A percentile compares a stretch with the other conserved stretches of the same genome.
These are phyloP conservation scores for Phaseolus lunatus DNA, from an alignment of 306 rosid species.

Conservation along the genomic window DNA sequence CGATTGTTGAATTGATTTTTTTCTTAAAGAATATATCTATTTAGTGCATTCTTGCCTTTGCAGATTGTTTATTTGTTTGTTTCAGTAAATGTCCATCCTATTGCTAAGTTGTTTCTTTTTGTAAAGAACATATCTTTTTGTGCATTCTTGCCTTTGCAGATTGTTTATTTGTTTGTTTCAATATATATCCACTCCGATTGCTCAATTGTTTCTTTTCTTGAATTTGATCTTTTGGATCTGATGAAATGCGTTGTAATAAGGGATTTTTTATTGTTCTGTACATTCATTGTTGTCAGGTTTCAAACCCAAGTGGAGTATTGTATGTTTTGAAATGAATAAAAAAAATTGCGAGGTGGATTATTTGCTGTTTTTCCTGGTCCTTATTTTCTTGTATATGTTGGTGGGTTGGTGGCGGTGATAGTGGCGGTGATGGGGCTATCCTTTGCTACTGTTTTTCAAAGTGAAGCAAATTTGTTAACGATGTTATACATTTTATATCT, in stretches of 20 bases:
- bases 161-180: neutral
- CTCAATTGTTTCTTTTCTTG: slow-evolving; percentile 37
- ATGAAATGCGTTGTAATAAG: slow-evolving; percentile 10
- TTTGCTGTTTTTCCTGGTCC: slow-evolving; percentile 15
- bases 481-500: slow-evolving; percentile 8
- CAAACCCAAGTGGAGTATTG: slow-evolving; percentile 20
- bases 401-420: no score
- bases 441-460: slow-evolving; percentile 5
- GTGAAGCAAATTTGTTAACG: neutral
- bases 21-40: neutral
- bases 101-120: neutral
- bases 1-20: neutral
- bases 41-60: slow-evolving; percentile 21
- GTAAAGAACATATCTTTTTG: neutral
- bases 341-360: neutral
- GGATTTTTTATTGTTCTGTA: slow-evolving; percentile 7
- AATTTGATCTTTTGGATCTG: slow-evolving; percentile 50
- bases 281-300: slow-evolving; percentile 25
- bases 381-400: neutral
- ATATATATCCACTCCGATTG: slow-evolving; percentile 21
- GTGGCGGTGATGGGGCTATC: neutral
- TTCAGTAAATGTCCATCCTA: neutral
- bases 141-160: slow-evolving; percentile 19
- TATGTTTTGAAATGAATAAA: neutral
- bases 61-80: neutral